Conservation (phyloP, 139 green algal species). For the Zygnema circumcarinatum region DNA sequence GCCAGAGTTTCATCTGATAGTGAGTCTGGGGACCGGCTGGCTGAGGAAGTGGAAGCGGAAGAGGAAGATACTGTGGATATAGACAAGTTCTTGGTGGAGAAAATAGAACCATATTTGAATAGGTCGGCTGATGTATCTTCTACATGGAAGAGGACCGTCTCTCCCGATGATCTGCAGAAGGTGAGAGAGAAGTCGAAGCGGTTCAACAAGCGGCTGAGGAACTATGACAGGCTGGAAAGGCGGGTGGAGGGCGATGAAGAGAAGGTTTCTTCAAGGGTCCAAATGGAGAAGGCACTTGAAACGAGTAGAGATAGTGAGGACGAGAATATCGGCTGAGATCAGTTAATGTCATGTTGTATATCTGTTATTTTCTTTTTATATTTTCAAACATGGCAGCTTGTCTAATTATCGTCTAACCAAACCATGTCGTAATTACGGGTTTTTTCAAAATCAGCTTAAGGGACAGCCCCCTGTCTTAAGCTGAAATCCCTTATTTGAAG, state of each 20-base stretch:
- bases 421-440: too few species aligned
- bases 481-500: too few species aligned
- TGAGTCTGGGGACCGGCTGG: neutral
- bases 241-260: neutral
- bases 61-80: slow-evolving; percentile 12
- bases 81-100: neutral
- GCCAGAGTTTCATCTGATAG: neutral
- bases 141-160: neutral
- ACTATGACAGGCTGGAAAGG: neutral
- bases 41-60: neutral
- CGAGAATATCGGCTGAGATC: too few species aligned
- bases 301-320: too few species aligned
- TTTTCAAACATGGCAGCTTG: too few species aligned
- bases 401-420: too few species aligned
- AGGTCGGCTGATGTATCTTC: neutral
- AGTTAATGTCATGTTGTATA: too few species aligned
- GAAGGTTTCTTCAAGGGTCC: too few species aligned
- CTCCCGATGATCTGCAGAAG: neutral
- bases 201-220: neutral
- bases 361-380: too few species aligned
- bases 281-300: too few species aligned
- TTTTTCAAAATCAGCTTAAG: too few species aligned
- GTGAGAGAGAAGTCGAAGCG: neutral
- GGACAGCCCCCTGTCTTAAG: too few species aligned
- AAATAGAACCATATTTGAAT: neutral